phyloP scores from a whole-genome alignment of 192 early-diverging fungal genomes.

The Lobulomyces angularis region DNA sequence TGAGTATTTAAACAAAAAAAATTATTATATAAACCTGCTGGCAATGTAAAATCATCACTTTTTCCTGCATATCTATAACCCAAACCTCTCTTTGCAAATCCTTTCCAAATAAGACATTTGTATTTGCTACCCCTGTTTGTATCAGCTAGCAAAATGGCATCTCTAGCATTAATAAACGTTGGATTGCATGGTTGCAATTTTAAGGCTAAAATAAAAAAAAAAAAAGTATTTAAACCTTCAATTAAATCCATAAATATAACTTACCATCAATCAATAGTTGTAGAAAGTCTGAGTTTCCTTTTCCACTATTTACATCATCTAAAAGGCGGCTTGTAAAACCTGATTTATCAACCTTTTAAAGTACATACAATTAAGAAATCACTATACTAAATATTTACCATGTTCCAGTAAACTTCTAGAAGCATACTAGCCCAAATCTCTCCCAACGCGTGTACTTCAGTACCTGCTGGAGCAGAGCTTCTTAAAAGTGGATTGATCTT shows the following conservation, averaged over 20 bases:
- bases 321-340: too few species aligned
- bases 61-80: slow-evolving; percentile 9
- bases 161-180: slow-evolving; percentile 45
- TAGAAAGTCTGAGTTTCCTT: slow-evolving; percentile 36
- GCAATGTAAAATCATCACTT: background rate
- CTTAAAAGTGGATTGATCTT: slow-evolving; percentile 20
- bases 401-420: slow-evolving; percentile 50
- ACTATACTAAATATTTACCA: slow-evolving; percentile 35
- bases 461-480: slow-evolving; percentile 11
- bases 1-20: too few species aligned
- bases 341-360: too few species aligned
- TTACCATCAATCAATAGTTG: slow-evolving; percentile 38
- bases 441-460: slow-evolving; percentile 45
- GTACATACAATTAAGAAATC: too few species aligned
- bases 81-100: slow-evolving; percentile 12
- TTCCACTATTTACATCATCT: too few species aligned
- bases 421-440: slow-evolving; percentile 49
- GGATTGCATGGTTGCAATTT: slow-evolving; percentile 57
- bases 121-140: slow-evolving; percentile 4
- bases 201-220: too few species aligned
- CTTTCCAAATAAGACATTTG: slow-evolving; percentile 5
- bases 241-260: too few species aligned
- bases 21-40: too few species aligned
- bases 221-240: too few species aligned
- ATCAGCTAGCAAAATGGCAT: slow-evolving; percentile 53